phyloP scores from a whole-genome alignment of 1,284 basidiomycete genomes.

The Boletus hoseneyae region DNA sequence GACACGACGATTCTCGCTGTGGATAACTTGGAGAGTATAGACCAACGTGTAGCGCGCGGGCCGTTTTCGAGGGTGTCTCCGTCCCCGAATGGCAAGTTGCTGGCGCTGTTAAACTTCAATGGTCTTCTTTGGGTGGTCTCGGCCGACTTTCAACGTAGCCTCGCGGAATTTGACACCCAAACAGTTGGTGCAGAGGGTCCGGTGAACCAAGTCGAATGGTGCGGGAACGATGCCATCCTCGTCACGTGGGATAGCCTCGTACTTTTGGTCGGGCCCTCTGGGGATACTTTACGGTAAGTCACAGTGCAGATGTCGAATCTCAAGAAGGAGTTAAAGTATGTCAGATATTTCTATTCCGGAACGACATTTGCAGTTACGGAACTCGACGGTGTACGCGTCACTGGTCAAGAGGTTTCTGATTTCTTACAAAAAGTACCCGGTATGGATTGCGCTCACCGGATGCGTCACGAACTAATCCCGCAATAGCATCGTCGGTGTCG shows the following conservation, averaged over 20 bases:
- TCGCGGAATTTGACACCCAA: conserved; percentile 81
- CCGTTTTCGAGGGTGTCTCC: conserved; percentile 86
- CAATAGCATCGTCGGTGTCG: conserved; percentile 66
- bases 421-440: conserved; percentile 92
- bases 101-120: conserved; percentile 77
- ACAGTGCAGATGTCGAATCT: not conserved
- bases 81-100: conserved; percentile 91
- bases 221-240: conserved; percentile 92
- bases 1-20: conserved; percentile 76
- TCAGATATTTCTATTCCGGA: conserved; percentile 78
- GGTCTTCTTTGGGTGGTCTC: conserved; percentile 90
- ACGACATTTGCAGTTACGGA: conserved; percentile 80
- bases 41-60: conserved; percentile 86
- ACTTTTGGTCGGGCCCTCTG: conserved; percentile 88
- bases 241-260: conserved; percentile 82
- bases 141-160: conserved; percentile 84
- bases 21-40: conserved; percentile 82
- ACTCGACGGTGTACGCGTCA: conserved; percentile 81
- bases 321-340: conserved; percentile 46
- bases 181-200: conserved; percentile 52
- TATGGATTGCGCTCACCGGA: conserved; percentile 33
- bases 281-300: conserved; percentile 80
- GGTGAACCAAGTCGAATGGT: conserved; percentile 84
- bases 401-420: conserved; percentile 80
- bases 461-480: conserved; percentile 5